A percentile compares a stretch with the other conserved stretches of the same genome.
Evolutionary conservation across 139 green algal species (phyloP).

Genomic region (Yamagishiella unicocca): DNA sequence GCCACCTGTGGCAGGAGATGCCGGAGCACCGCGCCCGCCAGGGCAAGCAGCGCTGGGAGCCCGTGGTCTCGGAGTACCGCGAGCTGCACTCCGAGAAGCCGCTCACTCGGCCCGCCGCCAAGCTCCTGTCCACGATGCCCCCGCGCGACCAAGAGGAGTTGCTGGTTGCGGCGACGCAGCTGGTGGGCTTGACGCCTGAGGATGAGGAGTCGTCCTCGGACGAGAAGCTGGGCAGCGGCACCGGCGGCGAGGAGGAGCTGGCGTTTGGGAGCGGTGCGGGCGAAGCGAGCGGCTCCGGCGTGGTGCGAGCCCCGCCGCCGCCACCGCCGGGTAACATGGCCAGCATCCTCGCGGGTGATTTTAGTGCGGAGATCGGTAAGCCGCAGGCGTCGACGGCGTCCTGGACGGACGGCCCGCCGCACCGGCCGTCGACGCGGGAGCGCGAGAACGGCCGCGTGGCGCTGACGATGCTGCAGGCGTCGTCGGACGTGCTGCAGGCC

Average conservation of each 20-base stretch:
- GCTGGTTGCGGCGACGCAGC: conserved; percentile 54
- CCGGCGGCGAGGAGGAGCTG: neutral
- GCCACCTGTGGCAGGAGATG: conserved; percentile 75
- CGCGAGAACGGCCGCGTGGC: conserved; percentile 66
- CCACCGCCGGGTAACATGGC: conserved; percentile 26
- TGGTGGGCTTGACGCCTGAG: conserved; percentile 34
- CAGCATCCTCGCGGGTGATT: conserved; percentile 8
- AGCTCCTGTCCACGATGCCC: conserved; percentile 64
- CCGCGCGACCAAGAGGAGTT: conserved; percentile 56
- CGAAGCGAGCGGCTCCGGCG: neutral
- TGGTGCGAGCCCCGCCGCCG: neutral
- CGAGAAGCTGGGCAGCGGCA: neutral
- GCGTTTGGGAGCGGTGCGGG: neutral
- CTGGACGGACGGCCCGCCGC: conserved; percentile 20
- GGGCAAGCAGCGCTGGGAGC: conserved; percentile 67
- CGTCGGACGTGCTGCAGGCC: conserved; percentile 31
- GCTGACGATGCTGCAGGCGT: conserved; percentile 71
- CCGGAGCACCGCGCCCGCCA: conserved; percentile 61
- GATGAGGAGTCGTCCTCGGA: neutral
- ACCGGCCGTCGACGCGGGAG: conserved; percentile 64
- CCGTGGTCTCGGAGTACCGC: conserved; percentile 71
- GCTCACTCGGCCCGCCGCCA: conserved; percentile 56
- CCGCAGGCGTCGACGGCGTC: neutral
- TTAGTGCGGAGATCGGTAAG: conserved; percentile 22
- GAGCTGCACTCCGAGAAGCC: conserved; percentile 40